Base-by-base conservation (phyloP, 2,329 filamentous ascomycete species). In the Arthrobotrys sinensis region DNA sequence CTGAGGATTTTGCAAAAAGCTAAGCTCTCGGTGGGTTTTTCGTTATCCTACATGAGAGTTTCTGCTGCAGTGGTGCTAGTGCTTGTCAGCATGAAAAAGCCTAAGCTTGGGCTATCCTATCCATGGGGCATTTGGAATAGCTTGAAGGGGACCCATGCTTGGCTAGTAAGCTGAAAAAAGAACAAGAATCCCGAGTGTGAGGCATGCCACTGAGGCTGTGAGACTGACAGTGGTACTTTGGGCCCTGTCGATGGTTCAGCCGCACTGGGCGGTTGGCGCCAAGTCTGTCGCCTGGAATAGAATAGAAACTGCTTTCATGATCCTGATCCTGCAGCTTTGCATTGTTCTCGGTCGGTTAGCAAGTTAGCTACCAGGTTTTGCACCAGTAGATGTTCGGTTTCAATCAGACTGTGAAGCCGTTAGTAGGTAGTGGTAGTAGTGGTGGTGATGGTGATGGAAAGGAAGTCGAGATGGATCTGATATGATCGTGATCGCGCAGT, bases 111-210 rank as follows among this genome's bases (percentile, higher is more conserved):
- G 40, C 36, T 4, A 62, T 28, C 38, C 52, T 4, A 62, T 28
- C 38, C 52, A 28, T 36, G 40, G 24, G 50, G 16, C 72, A 77
- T 77, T 77, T 77, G 72, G 72, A 77, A 77, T 77, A 70, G 57
- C 48, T 34, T 16, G 38, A 21, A 46, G 16, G 36, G 45, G 8
- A 69, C 72, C 72, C 65, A 14, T 63, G 65, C 38, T 36, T 28
- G 32, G 40, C 12, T 19, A 11, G 60, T 69, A 77, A 70, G 71
- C 71, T 76, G 63, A 76, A 65, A 65, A 65, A 52, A 60, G 55
- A 60, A 60, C 19, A 60, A 19, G 36, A 57, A 60, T 57, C 52
- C 34, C 8, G 34, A 16, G 19, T 28, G 50, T 19, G 50, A 19
- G 48, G 21, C 21, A 52, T 4, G n/a, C n/a, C n/a, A n/a, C n/a